phyloP scores from a whole-genome alignment of 2,329 filamentous ascomycete species.

The Diaporthe amygdali region DNA sequence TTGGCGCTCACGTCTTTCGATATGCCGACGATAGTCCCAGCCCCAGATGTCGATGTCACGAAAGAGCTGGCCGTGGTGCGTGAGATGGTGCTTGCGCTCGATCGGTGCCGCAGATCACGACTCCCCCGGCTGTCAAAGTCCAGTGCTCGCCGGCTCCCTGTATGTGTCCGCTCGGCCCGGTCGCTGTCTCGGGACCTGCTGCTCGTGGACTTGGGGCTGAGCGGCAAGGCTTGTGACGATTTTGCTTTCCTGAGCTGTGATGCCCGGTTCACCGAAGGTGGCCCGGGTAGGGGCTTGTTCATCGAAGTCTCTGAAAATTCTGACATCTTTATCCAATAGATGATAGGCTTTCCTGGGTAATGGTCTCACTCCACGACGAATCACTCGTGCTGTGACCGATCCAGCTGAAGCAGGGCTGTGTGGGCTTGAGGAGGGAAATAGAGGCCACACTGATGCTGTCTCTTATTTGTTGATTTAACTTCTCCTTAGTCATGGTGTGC shows the following conservation, averaged over 20 bases:
- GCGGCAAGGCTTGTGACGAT: not conserved
- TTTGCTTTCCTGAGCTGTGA: not conserved
- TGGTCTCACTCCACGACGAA: not conserved
- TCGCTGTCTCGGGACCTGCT: not conserved
- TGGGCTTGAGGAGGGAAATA: not conserved
- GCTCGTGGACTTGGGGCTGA: not conserved
- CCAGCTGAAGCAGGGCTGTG: not conserved
- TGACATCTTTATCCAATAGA: not conserved
- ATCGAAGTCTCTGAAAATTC: not conserved
- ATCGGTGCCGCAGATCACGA: not conserved
- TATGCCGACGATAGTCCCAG: slow-evolving; percentile 8
- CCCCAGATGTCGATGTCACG: not conserved
- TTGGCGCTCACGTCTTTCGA: slow-evolving; percentile 6
- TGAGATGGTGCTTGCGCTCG: slow-evolving; percentile 7
- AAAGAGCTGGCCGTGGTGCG: not conserved
- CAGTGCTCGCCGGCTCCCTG: not conserved
- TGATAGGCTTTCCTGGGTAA: not conserved
- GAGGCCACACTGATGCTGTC: not conserved
- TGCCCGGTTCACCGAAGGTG: not conserved
- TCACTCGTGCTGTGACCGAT: not conserved
- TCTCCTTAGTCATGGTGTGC: not conserved
- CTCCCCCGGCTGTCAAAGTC: not conserved
- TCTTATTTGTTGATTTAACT: not conserved
- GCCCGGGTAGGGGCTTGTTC: not conserved
- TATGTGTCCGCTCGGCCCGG: not conserved